A percentile compares a stretch with the other conserved stretches of the same genome.
Conservation (phyloP, 345 rosid species). For the Hirschfeldia incana region DNA sequence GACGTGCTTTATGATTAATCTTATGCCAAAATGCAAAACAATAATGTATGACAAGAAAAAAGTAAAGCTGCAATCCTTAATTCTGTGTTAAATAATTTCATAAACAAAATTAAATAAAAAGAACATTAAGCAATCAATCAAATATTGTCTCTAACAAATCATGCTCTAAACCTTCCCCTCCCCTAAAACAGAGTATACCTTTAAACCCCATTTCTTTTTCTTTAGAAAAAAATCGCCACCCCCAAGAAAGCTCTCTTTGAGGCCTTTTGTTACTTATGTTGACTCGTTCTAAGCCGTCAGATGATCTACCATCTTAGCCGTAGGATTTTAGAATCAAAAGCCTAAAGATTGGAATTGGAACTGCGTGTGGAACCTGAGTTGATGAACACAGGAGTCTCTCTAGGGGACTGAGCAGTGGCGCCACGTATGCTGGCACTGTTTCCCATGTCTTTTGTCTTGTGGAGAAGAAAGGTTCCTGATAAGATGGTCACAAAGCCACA, state of each 20-base stretch:
- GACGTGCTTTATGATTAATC: too few relatives aligned
- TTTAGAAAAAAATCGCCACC: not conserved
- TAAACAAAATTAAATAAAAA: not conserved
- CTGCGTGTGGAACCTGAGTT: constrained; percentile 26
- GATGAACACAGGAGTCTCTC: constrained; percentile 38
- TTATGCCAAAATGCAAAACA: not conserved
- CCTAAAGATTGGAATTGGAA: constrained; percentile 21
- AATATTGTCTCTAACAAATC: constrained; percentile 29
- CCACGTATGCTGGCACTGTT: constrained; percentile 24
- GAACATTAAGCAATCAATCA: constrained; percentile 21
- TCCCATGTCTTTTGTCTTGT: constrained; percentile 92
- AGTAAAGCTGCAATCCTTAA: not conserved
- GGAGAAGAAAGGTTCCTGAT: constrained; percentile 86
- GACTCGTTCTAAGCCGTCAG: constrained; percentile 12
- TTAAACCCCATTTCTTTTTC: not conserved
- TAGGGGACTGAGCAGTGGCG: constrained; percentile 10
- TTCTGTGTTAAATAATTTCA: not conserved
- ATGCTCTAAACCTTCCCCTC: constrained; percentile 13
- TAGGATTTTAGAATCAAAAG: constrained; percentile 4
- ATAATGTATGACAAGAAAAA: not conserved
- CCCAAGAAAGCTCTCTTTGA: constrained; percentile 6
- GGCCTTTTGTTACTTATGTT: constrained; percentile 6
- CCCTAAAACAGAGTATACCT: constrained; percentile 9
- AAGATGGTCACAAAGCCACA: constrained; percentile 86
- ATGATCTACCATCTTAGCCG: constrained; percentile 1